Base-by-base conservation (phyloP, 306 rosid genomes). In the Gleditsia sinensis region DNA sequence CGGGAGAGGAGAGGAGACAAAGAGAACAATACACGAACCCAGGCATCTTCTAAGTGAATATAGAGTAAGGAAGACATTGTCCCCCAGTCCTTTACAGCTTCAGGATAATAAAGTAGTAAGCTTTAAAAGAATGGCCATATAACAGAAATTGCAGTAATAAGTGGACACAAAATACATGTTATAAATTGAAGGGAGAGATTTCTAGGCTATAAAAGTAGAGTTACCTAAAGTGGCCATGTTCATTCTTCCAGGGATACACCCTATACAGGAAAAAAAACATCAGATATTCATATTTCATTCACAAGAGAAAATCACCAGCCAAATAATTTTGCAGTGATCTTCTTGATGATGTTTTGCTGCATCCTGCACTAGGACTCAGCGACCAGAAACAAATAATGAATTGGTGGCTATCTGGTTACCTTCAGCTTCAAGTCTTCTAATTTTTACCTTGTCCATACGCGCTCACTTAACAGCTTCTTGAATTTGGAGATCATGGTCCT, bases 401-500 rank as follows among this genome's bases (percentile, higher is more conserved):
- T 89, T 89, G 69, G 80, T 81, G 45, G 86, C 62, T 72, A 84
- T 71, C 84, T 86, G 91, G 77, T 87, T 89, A 75, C 89, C 90
- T 48, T 91, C 98, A 27, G 79, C 88, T 78, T 93, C 96, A 72
- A 78, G 82, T 75, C 84, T 91, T 77, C 92, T 77, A 76, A 79
- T 76, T 81, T 86, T 91, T 6, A 97, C 98, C 85, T 91, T 93
- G 89, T 89, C 97, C 2, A 90, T 71, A 7, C 97, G 93, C 2
- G 97, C 89, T 80, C 94, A 85, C 86, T 96, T 80, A 66, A 82
- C 96, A 7, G 92, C 97, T 83, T 94, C 98, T 74, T 94, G 97
- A 75, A 94, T 93, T 20, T 94, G 98, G 59, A 95, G 91, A 78
- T 94, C 97, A 0, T 94, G 97, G 81, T 94, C 98, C 84, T 94